phyloP scores from a whole-genome alignment of 495 filamentous ascomycete species.

The Clavariopsis aquatica region DNA sequence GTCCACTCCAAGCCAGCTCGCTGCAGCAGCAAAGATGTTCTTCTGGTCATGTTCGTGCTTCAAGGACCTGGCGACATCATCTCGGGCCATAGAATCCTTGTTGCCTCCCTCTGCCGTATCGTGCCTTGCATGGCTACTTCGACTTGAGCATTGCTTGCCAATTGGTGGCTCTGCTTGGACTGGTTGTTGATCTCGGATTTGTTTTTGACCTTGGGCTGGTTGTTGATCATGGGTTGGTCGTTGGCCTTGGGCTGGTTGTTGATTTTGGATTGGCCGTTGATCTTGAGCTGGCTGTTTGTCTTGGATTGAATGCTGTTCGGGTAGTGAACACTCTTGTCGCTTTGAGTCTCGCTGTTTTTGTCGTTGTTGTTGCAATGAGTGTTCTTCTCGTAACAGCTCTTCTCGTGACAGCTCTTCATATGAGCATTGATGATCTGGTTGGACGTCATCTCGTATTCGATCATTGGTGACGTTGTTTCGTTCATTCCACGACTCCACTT shows the following conservation, averaged over 20 bases:
- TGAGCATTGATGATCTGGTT: neutral
- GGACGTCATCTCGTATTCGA: neutral
- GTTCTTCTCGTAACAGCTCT: neutral
- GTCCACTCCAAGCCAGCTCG: neutral
- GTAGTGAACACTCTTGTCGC: neutral
- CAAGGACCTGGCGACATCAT: slow-evolving; percentile 19
- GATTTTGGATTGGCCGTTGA: neutral
- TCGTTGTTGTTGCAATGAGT: neutral
- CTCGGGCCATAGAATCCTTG: slow-evolving; percentile 26
- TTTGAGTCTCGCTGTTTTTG: neutral
- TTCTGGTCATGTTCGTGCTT: neutral
- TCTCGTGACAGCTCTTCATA: neutral
- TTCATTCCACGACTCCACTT: neutral
- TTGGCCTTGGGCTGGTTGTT: neutral
- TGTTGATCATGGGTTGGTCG: neutral
- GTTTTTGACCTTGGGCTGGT: neutral
- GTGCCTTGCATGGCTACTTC: neutral
- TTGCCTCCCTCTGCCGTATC: slow-evolving; percentile 13
- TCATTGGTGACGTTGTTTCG: neutral
- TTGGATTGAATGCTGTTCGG: neutral
- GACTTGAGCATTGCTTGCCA: neutral
- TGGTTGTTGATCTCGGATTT: neutral
- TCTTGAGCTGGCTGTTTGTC: neutral
- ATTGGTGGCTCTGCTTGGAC: neutral
- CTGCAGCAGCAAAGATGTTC: no score